A percentile compares a stretch with the other conserved stretches of the same genome.
These are phyloP conservation scores for Hypoxylon sp. DNA, from an alignment of 2,329 filamentous ascomycete species.

Conservation along the genomic window DNA sequence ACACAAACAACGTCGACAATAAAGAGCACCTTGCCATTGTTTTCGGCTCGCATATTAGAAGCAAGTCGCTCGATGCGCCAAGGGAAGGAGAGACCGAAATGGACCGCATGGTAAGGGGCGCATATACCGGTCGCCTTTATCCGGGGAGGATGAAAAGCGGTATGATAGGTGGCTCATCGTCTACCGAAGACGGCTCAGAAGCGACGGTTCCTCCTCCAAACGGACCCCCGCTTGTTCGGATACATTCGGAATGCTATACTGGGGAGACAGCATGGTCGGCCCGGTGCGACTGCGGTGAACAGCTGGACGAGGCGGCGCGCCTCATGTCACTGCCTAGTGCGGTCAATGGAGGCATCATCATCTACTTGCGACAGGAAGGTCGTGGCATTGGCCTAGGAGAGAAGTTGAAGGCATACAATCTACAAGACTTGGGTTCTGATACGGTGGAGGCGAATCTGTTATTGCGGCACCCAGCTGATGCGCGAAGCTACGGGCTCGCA, in stretches of 20 bases:
- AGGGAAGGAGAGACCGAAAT: constrained; percentile 84
- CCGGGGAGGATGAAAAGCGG: constrained; percentile 86
- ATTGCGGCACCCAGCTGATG: constrained; percentile 92
- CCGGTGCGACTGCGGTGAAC: constrained; percentile 96
- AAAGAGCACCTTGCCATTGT: constrained; percentile 99
- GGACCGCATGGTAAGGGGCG: constrained; percentile 93
- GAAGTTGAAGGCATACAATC: constrained; percentile 97
- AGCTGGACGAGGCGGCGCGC: constrained; percentile 94
- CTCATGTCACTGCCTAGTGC: constrained; percentile 83
- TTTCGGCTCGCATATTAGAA: constrained; percentile 88
- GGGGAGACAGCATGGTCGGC: constrained; percentile 99
- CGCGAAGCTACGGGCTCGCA: constrained; percentile 93
- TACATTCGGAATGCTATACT: constrained; percentile 98
- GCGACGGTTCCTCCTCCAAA: constrained; percentile 15
- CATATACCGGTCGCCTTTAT: constrained; percentile 88
- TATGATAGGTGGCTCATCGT: constrained; percentile 59
- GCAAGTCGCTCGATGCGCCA: constrained; percentile 76
- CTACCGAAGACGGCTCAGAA: constrained; percentile 34
- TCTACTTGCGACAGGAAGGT: constrained; percentile 96
- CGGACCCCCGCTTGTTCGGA: constrained; percentile 82
- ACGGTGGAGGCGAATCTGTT: constrained; percentile 96
- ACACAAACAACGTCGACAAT: constrained; percentile 90
- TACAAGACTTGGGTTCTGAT: constrained; percentile 96
- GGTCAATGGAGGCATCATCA: constrained; percentile 84
- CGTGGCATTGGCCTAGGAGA: constrained; percentile 94